Base-by-base conservation (phyloP, 306 rosid genomes). In the Corylus heterophylla region DNA sequence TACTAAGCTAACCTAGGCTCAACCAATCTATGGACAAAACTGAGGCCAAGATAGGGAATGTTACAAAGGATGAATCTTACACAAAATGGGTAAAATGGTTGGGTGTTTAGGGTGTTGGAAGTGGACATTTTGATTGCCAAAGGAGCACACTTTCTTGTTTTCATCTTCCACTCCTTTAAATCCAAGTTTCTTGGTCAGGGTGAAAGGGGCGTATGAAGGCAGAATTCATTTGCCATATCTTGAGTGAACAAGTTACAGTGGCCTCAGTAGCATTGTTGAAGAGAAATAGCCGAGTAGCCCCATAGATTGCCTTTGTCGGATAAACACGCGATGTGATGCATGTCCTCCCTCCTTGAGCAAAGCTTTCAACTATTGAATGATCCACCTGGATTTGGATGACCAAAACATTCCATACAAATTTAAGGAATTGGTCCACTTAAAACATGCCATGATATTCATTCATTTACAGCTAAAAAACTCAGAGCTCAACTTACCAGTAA, bases 141-240 rank as follows among this genome's bases (percentile, higher is more conserved):
- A 39, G 44, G 44, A 39, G 44, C 44, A 39, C 25, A 2, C 1
- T 48, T 17, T 39, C 3, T 10, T 39, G 29, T 39, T 39, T 42
- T 42, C 13, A 20, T 25, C 4, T 39, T 39, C 25, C 25, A 22
- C 25, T 22, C 25, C 25, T 22, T 22, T 22, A 22, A 22, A 22
- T 22, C 25, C 20, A 83, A 12, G 22, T 78, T 72, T 62, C 64
- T 17, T 75, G 73, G 22, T 78, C 69, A 14, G 87, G 82, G 35
- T 74, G 86, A 64, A 48, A 92, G 74, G 98, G 98, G 12, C 74
- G 97, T 37, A 95, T 91, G 75, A 92, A 95, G 3, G 98, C 98
- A 79, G 98, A 90, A 79, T 95, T 92, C 97, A 95, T 87, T 82
- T 95, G 94, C 98, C 98, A 95, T 78, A 92, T 44, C 42, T 85